A percentile compares a stretch with the other conserved stretches of the same genome.
Conservation (phyloP, 345 rosid species). For the Hibiscus tridactylites region DNA sequence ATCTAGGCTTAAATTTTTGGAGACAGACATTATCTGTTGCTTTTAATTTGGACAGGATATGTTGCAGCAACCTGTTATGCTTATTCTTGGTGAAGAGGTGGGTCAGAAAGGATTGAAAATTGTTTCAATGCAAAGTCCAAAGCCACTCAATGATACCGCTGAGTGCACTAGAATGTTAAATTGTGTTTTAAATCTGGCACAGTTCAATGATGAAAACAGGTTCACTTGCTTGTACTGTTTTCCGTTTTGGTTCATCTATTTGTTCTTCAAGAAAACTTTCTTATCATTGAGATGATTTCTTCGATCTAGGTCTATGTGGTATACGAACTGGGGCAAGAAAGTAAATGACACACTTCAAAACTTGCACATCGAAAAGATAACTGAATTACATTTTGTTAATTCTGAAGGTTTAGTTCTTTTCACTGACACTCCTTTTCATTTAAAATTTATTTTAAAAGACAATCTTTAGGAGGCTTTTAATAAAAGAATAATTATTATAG, state of each 20-base stretch:
- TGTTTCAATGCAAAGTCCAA: slow-evolving; percentile 32
- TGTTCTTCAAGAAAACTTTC: slow-evolving; percentile 1
- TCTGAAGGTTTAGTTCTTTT: slow-evolving; percentile 34
- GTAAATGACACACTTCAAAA: slow-evolving; percentile 24
- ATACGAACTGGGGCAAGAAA: slow-evolving; percentile 41
- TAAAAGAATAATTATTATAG: background rate
- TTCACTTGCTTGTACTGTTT: slow-evolving; percentile 18
- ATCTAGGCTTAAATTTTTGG: background rate
- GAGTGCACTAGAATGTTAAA: slow-evolving; percentile 27
- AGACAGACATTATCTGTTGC: background rate
- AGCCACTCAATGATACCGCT: slow-evolving; percentile 26
- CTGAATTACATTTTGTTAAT: slow-evolving; percentile 23
- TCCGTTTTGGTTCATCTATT: slow-evolving; percentile 4
- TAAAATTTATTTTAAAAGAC: background rate
- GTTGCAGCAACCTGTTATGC: slow-evolving; percentile 63
- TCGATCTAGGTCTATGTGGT: slow-evolving; percentile 53
- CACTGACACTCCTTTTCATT: background rate
- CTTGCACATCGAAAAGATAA: slow-evolving; percentile 25
- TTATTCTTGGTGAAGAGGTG: slow-evolving; percentile 47
- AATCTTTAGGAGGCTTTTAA: background rate
- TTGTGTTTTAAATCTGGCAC: slow-evolving; percentile 31
- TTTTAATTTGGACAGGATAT: slow-evolving; percentile 43
- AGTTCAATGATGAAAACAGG: slow-evolving; percentile 41
- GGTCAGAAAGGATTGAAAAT: slow-evolving; percentile 29
- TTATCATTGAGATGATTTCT: slow-evolving; percentile 11